Conservation (phyloP, 2,329 filamentous ascomycete genomes). For the Kalaharituber pfeilii region DNA sequence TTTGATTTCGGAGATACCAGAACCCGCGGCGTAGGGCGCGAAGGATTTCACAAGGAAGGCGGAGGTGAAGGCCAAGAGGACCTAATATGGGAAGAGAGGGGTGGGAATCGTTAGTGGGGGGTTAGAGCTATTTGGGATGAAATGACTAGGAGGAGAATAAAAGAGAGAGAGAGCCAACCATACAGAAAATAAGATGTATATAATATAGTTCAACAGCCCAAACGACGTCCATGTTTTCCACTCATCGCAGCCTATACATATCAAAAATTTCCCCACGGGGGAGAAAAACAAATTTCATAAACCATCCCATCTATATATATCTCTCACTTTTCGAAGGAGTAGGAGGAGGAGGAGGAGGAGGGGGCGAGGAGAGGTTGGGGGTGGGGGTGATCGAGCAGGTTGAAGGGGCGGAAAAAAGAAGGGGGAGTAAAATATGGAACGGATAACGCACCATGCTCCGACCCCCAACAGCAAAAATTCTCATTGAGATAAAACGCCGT, state of each 20-base stretch:
- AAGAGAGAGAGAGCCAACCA: slow-evolving; percentile 20
- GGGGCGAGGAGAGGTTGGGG: too few relatives aligned
- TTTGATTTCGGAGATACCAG: slow-evolving; percentile 97
- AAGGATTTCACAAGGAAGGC: slow-evolving; percentile 77
- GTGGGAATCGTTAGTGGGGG: neutral
- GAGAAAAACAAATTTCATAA: too few relatives aligned
- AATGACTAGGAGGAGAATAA: neutral
- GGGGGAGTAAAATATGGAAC: too few relatives aligned
- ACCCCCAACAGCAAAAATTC: slow-evolving; percentile 94
- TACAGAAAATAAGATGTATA: slow-evolving; percentile 77
- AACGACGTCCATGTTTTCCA: slow-evolving; percentile 83
- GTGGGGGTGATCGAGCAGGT: too few relatives aligned
- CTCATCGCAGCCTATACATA: slow-evolving; percentile 57
- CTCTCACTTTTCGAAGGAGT: too few relatives aligned
- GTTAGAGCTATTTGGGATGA: neutral
- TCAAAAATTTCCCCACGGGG: too few relatives aligned
- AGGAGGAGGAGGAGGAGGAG: neutral
- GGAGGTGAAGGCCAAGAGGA: slow-evolving; percentile 62
- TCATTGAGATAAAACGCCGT: slow-evolving; percentile 96
- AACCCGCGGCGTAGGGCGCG: slow-evolving; percentile 89
- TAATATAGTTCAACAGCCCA: slow-evolving; percentile 59
- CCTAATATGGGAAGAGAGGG: slow-evolving; percentile 29
- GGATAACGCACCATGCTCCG: slow-evolving; percentile 58
- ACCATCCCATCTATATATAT: too few relatives aligned
- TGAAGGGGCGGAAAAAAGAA: too few relatives aligned